Evolutionary conservation across 768 basidiomycete species (phyloP).

Genomic region (Termitomyces heimii): DNA sequence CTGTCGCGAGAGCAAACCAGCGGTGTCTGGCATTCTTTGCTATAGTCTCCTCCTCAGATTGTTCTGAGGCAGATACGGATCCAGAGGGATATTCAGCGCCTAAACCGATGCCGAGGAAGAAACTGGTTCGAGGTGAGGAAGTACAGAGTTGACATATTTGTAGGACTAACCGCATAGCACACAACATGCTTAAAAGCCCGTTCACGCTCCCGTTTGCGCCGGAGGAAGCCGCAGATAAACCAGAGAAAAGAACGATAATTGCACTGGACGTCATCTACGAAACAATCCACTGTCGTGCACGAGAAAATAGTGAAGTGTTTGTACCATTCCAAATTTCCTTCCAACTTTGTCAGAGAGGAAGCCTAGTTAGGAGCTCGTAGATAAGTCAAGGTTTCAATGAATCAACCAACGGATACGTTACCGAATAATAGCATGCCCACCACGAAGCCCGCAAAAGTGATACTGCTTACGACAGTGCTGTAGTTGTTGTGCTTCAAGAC

Average conservation of each 20-base stretch:
- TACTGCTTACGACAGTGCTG: conserved; percentile 53
- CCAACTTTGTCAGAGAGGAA: conserved; percentile 82
- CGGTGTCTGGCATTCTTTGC: conserved; percentile 72
- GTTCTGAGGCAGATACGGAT: conserved; percentile 82
- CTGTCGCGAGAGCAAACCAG: conserved; percentile 85
- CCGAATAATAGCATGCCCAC: conserved; percentile 81
- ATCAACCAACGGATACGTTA: conserved; percentile 5
- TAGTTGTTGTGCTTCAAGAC: conserved; percentile 50
- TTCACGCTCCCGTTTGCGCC: conserved; percentile 63
- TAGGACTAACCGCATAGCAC: conserved; percentile 56
- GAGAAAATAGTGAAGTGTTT: background rate
- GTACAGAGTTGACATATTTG: conserved; percentile 3
- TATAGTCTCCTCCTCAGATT: conserved; percentile 77
- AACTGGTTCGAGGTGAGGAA: conserved; percentile 33
- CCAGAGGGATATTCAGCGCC: conserved; percentile 90
- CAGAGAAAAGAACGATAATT: conserved; percentile 80
- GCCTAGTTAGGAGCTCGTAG: conserved; percentile 20
- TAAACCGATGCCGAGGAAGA: conserved; percentile 82
- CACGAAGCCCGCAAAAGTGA: conserved; percentile 78
- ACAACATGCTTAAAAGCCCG: conserved; percentile 73
- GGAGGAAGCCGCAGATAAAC: conserved; percentile 74
- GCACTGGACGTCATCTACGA: conserved; percentile 69
- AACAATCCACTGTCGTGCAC: background rate
- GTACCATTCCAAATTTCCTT: conserved; percentile 81
- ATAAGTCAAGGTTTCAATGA: background rate